Percentiles rank a stretch among this genome's conserved stretches.
Conservation (phyloP, 2,329 filamentous ascomycete genomes). For the Blumeria hordei region DNA sequence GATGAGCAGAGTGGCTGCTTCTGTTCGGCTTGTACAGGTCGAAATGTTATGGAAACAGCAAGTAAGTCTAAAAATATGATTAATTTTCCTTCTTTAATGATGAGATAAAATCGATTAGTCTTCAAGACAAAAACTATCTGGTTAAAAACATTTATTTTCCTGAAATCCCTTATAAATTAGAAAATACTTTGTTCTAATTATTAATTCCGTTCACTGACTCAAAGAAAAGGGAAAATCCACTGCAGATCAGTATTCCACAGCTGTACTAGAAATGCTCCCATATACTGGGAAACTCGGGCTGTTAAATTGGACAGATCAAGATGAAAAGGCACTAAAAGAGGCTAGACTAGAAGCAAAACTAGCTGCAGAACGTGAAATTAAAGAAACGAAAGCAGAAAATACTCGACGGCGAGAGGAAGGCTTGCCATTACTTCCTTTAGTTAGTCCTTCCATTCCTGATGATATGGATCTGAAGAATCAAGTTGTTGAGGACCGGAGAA, state of each 20-base stretch:
- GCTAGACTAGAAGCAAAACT: not conserved
- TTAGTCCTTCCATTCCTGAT: conserved; percentile 18
- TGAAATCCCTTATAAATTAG: conserved; percentile 1
- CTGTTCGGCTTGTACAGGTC: conserved; percentile 42
- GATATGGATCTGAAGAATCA: conserved; percentile 23
- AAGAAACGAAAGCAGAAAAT: not conserved
- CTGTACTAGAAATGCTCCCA: conserved; percentile 61
- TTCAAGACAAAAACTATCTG: conserved; percentile 76
- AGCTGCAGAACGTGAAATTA: not conserved
- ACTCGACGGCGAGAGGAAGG: not conserved
- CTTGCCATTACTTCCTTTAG: not conserved
- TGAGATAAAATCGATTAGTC: conserved; percentile 86
- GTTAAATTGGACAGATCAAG: not conserved
- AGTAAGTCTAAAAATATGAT: conserved; percentile 24
- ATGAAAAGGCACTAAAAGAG: not conserved
- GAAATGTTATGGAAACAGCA: conserved; percentile 39
- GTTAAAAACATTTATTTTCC: conserved; percentile 39
- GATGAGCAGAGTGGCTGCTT: conserved; percentile 44
- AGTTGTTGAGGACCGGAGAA: not conserved
- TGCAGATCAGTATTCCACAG: conserved; percentile 51
- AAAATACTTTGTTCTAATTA: not conserved
- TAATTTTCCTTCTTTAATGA: conserved; percentile 30
- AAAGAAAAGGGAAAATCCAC: conserved; percentile 43
- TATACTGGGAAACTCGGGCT: conserved; percentile 19
- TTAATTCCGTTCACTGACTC: conserved; percentile 6